These are phyloP conservation scores for Papiliotrema nemorosa DNA, from an alignment of 1,284 basidiomycete genomes.

Conservation along the genomic window DNA sequence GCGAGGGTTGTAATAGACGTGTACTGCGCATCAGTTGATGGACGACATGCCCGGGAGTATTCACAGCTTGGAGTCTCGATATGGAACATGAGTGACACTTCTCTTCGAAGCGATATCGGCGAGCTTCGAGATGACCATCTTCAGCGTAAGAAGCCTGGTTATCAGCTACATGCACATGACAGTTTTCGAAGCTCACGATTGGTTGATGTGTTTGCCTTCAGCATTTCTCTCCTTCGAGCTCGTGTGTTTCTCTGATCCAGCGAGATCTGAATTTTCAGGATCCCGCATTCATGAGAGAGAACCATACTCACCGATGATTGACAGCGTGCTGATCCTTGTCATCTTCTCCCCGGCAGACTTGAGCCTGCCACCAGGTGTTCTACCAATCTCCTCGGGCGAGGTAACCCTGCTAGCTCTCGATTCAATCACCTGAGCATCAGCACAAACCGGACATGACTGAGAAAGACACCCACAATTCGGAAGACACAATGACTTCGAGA, in stretches of 20 bases:
- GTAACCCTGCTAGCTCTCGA: slow-evolving; percentile 24
- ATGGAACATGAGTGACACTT: slow-evolving; percentile 86
- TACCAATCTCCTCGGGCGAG: slow-evolving; percentile 10
- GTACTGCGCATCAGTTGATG: slow-evolving; percentile 55
- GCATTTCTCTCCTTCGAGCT: slow-evolving; percentile 86
- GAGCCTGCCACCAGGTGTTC: slow-evolving; percentile 23
- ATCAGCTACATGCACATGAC: neutral
- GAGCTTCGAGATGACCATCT: slow-evolving; percentile 81
- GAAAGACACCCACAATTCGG: slow-evolving; percentile 60
- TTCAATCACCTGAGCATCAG: slow-evolving; percentile 46
- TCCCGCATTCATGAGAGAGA: neutral
- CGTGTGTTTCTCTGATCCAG: slow-evolving; percentile 92
- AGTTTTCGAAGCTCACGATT: slow-evolving; percentile 24
- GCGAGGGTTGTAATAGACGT: slow-evolving; percentile 87
- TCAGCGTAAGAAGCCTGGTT: slow-evolving; percentile 77
- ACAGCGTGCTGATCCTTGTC: slow-evolving; percentile 64
- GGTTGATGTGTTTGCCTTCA: slow-evolving; percentile 90
- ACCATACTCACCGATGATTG: slow-evolving; percentile 35
- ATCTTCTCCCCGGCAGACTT: slow-evolving; percentile 40
- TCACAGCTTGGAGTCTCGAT: slow-evolving; percentile 80
- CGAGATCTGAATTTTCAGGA: slow-evolving; percentile 70
- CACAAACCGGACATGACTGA: neutral
- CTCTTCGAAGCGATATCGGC: slow-evolving; percentile 78
- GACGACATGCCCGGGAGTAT: neutral
- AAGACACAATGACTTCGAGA: slow-evolving; percentile 92